A percentile compares a stretch with the other conserved stretches of the same genome.
Conservation (phyloP, 495 filamentous ascomycete genomes). For the Achaetomiella virescens region DNA sequence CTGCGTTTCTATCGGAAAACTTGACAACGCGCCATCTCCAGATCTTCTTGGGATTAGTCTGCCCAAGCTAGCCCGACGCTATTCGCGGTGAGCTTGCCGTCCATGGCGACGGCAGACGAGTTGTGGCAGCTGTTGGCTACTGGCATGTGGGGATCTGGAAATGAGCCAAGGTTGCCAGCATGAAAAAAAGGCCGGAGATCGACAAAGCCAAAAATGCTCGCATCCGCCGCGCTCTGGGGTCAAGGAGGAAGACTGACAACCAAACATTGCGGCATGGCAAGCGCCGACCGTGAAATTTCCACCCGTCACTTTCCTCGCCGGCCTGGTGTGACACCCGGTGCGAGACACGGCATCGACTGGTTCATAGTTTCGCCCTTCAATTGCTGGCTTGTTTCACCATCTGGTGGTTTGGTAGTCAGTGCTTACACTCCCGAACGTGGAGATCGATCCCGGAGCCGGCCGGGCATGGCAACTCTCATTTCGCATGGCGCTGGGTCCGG, state of each 20-base stretch:
- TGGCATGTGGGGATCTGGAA: constrained; percentile 1
- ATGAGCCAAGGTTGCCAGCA: constrained; percentile 3
- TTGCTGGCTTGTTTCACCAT: background rate
- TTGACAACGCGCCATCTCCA: background rate
- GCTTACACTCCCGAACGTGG: background rate
- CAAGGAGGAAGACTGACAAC: background rate
- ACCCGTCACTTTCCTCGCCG: background rate
- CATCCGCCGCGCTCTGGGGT: background rate
- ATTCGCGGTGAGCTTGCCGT: constrained; percentile 1
- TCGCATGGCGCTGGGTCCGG: no score
- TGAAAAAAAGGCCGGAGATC: background rate
- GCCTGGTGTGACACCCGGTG: background rate
- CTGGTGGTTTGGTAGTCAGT: background rate
- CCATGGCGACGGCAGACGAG: background rate
- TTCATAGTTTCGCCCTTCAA: background rate
- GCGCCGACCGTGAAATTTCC: background rate
- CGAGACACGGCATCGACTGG: background rate
- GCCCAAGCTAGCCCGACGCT: background rate
- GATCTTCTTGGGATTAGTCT: background rate
- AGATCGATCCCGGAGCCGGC: background rate
- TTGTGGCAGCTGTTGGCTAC: background rate
- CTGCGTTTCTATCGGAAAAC: background rate
- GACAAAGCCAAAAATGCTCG: background rate
- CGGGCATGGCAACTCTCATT: background rate
- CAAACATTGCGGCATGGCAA: background rate